phyloP scores from a whole-genome alignment of 2,329 filamentous ascomycete species.

The Fusarium sacchari region DNA sequence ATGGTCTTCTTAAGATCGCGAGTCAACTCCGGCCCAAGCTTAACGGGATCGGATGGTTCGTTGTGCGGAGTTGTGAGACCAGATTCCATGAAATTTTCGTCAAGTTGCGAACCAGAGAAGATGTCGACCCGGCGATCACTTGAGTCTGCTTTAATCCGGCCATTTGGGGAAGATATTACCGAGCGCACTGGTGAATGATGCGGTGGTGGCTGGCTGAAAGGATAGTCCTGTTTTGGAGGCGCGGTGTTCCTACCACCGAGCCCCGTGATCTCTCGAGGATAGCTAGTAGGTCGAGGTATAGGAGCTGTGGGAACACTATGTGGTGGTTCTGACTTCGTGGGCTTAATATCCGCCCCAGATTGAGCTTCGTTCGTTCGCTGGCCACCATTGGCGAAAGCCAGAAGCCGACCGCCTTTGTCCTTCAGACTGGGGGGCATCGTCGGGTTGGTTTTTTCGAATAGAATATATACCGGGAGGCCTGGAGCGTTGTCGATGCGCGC shows the following conservation, averaged over 20 bases:
- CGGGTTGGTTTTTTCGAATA: background rate
- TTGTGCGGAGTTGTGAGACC: slow-evolving; percentile 51
- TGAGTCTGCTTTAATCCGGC: slow-evolving; percentile 20
- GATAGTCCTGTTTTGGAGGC: slow-evolving; percentile 42
- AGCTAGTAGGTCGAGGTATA: slow-evolving; percentile 45
- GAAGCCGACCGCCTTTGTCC: slow-evolving; percentile 46
- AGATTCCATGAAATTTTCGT: slow-evolving; percentile 53
- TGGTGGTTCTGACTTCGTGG: slow-evolving; percentile 29
- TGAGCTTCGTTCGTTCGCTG: slow-evolving; percentile 32
- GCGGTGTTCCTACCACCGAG: slow-evolving; percentile 47
- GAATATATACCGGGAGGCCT: background rate
- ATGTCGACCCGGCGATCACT: slow-evolving; percentile 39
- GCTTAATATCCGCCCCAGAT: slow-evolving; percentile 32
- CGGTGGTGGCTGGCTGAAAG: slow-evolving; percentile 40
- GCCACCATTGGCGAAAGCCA: slow-evolving; percentile 45
- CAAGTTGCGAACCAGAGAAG: slow-evolving; percentile 53
- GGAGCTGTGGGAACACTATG: slow-evolving; percentile 24
- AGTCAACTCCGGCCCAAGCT: slow-evolving; percentile 38
- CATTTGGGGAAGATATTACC: slow-evolving; percentile 33
- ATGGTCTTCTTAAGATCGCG: slow-evolving; percentile 40
- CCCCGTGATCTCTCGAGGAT: slow-evolving; percentile 50
- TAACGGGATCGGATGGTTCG: slow-evolving; percentile 41
- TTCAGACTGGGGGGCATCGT: slow-evolving; percentile 47
- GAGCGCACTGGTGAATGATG: slow-evolving; percentile 35
- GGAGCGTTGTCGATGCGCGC: slow-evolving; percentile 1